Conservation (phyloP, 768 basidiomycete species). For the Trametopsis cervina region DNA sequence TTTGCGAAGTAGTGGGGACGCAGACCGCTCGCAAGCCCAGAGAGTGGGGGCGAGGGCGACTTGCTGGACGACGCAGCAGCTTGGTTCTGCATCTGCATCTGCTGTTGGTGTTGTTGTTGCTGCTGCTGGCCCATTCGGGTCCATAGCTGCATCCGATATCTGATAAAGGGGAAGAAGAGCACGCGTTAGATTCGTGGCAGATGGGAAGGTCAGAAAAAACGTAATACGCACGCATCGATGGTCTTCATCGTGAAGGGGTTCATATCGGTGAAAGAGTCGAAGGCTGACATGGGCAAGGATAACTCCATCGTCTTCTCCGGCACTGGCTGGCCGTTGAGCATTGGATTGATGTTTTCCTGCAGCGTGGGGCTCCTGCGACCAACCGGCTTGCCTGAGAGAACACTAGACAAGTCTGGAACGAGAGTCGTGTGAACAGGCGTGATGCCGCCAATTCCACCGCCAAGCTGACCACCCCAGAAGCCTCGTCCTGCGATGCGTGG, state of each 20-base stretch:
- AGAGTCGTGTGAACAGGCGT: slow-evolving; percentile 84
- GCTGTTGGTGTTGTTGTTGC: slow-evolving; percentile 30
- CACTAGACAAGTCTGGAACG: slow-evolving; percentile 53
- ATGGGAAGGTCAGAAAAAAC: slow-evolving; percentile 5
- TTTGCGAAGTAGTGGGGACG: slow-evolving; percentile 35
- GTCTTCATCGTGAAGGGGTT: slow-evolving; percentile 87
- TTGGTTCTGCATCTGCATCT: slow-evolving; percentile 13
- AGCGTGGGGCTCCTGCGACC: slow-evolving; percentile 27
- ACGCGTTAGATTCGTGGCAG: slow-evolving; percentile 8
- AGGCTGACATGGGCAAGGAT: slow-evolving; percentile 32
- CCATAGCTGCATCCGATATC: slow-evolving; percentile 90
- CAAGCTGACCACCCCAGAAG: slow-evolving; percentile 77
- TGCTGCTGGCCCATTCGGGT: slow-evolving; percentile 81
- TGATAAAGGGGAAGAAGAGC: slow-evolving; percentile 15
- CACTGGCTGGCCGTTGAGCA: slow-evolving; percentile 37
- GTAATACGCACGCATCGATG: slow-evolving; percentile 60
- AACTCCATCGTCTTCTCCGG: slow-evolving; percentile 23
- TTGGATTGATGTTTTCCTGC: slow-evolving; percentile 79
- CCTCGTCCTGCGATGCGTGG: slow-evolving; percentile 44
- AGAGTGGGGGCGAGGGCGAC: slow-evolving; percentile 12
- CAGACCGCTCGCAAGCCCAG: slow-evolving; percentile 24
- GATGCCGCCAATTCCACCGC: slow-evolving; percentile 51
- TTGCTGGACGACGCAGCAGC: slow-evolving; percentile 7
- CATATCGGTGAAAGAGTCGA: slow-evolving; percentile 73
- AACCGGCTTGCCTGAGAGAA: slow-evolving; percentile 23